Evolutionary conservation across 106 monocot species (phyloP).

Genomic region (Allium sativum): DNA sequence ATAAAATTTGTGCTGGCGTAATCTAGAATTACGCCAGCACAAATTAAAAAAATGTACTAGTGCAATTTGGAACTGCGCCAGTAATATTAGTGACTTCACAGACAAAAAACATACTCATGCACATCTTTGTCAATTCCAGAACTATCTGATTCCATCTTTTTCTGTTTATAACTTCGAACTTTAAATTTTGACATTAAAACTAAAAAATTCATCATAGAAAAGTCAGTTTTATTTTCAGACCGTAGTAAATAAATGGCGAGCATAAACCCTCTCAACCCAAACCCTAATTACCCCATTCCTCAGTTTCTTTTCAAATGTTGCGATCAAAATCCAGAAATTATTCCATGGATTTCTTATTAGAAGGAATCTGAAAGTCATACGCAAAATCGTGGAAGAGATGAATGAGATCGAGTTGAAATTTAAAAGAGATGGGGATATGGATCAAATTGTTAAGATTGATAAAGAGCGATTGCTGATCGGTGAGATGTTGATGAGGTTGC

Average conservation of each 20-base stretch:
- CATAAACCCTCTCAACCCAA: not conserved
- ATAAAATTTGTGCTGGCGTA: too few relatives aligned
- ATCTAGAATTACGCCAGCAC: too few relatives aligned
- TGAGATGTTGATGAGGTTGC: conserved; percentile 53
- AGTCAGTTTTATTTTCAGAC: too few relatives aligned
- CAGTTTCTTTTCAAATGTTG: conserved; percentile 11
- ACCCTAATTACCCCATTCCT: not conserved
- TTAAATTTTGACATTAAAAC: too few relatives aligned
- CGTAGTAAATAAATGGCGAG: not conserved
- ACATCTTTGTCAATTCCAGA: too few relatives aligned
- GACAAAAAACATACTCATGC: too few relatives aligned
- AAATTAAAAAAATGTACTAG: too few relatives aligned
- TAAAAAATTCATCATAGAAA: too few relatives aligned
- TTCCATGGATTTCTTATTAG: conserved; percentile 50
- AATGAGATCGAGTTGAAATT: conserved; percentile 24
- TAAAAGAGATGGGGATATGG: conserved; percentile 14
- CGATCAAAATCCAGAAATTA: conserved; percentile 45
- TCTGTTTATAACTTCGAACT: too few relatives aligned
- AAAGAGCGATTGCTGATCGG: conserved; percentile 38
- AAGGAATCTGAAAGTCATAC: conserved; percentile 29
- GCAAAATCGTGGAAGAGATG: conserved; percentile 18
- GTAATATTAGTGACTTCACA: too few relatives aligned
- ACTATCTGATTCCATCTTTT: too few relatives aligned
- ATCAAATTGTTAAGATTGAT: conserved; percentile 21
- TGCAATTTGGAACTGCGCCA: too few relatives aligned